Conservation (phyloP, 2,329 filamentous ascomycete species). For the Stagonosporopsis tanaceti region DNA sequence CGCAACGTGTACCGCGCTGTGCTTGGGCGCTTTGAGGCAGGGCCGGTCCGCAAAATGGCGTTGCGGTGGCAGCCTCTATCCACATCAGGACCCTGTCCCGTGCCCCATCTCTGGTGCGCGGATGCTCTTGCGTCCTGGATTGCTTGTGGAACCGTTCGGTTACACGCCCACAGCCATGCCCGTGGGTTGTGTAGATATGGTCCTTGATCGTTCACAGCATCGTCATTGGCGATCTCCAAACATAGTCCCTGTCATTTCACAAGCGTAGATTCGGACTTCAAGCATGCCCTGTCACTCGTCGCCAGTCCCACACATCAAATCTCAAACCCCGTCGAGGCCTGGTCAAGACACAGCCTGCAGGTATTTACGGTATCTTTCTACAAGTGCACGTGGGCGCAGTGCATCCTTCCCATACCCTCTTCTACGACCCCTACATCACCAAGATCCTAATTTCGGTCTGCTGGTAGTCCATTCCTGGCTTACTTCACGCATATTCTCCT, state of each 20-base stretch:
- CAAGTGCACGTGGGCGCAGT: constrained; percentile 43
- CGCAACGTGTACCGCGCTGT: constrained; percentile 37
- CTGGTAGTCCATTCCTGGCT: constrained; percentile 36
- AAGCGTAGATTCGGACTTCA: constrained; percentile 39
- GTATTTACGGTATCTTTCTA: constrained; percentile 48
- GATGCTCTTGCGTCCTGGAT: constrained; percentile 38
- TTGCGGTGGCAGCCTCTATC: constrained; percentile 29
- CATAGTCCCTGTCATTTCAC: constrained; percentile 33
- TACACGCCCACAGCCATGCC: constrained; percentile 45
- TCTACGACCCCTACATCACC: constrained; percentile 33
- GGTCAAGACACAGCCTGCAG: constrained; percentile 50
- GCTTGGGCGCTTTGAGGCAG: constrained; percentile 40
- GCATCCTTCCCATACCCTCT: constrained; percentile 24
- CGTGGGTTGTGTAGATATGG: constrained; percentile 39
- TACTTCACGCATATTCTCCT: constrained; percentile 37
- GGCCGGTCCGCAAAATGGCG: constrained; percentile 50
- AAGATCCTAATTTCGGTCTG: constrained; percentile 47
- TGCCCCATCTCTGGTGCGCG: constrained; percentile 43
- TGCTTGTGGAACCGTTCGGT: constrained; percentile 47
- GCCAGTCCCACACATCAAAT: constrained; percentile 24
- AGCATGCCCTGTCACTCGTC: constrained; percentile 35
- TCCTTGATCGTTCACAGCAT: constrained; percentile 35
- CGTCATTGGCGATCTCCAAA: constrained; percentile 37
- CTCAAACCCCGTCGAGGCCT: constrained; percentile 34
- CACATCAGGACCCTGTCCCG: constrained; percentile 24